Conservation (phyloP, 164 flowering plant species). For the Tinospora cordifolia region DNA sequence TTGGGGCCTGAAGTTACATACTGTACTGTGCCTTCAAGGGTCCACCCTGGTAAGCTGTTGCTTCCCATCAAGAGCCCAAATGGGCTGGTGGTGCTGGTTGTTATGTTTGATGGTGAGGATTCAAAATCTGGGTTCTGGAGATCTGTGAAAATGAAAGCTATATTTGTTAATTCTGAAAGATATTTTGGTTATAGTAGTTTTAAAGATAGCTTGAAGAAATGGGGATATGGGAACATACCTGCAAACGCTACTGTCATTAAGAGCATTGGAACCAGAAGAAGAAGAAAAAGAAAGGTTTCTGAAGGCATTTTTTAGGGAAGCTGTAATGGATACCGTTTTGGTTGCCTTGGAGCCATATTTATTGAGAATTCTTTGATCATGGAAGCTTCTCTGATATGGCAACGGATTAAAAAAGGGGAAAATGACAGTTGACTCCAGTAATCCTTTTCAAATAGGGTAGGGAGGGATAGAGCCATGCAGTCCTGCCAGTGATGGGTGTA, state of each 20-base stretch:
- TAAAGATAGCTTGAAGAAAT: not conserved
- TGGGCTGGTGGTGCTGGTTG: slow-evolving; percentile 15
- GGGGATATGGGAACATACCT: not conserved
- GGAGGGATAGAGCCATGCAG: too few relatives aligned
- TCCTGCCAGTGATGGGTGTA: too few relatives aligned
- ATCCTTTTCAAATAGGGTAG: too few relatives aligned
- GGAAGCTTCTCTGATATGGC: too few relatives aligned
- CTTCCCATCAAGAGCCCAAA: slow-evolving; percentile 17
- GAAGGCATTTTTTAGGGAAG: not conserved
- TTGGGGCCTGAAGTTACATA: slow-evolving; percentile 27
- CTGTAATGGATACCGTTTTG: not conserved
- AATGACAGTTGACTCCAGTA: too few relatives aligned
- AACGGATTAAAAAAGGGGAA: too few relatives aligned
- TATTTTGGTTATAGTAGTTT: too few relatives aligned
- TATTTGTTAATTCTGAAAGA: not conserved
- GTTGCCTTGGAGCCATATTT: not conserved
- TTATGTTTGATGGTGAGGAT: slow-evolving; percentile 30
- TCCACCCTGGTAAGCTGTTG: slow-evolving; percentile 40
- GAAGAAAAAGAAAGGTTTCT: not conserved
- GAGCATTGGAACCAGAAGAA: slow-evolving; percentile 2
- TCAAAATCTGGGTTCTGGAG: slow-evolving; percentile 45
- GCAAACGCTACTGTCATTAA: slow-evolving; percentile 2
- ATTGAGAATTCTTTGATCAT: not conserved
- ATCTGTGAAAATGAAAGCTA: slow-evolving; percentile 18
- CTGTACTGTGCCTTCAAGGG: slow-evolving; percentile 32